phyloP scores from a whole-genome alignment of 805 yeast species.

The Scheffersomyces coipomensis region DNA sequence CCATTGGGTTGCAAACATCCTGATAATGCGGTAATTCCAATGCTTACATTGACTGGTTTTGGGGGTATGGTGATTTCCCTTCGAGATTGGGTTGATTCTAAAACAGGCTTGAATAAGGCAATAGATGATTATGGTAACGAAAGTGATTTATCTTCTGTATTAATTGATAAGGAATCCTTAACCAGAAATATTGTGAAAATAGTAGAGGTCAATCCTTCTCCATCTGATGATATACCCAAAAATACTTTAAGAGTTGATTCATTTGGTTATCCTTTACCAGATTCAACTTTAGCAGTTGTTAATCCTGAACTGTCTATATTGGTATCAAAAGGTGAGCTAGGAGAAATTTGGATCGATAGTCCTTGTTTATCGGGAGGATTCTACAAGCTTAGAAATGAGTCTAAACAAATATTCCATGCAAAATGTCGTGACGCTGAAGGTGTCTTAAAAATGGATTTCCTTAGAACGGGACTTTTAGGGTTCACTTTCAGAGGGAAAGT shows the following conservation, averaged over 20 bases:
- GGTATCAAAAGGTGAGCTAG: slow-evolving; percentile 76
- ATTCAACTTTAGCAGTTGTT: slow-evolving; percentile 89
- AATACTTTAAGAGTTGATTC: slow-evolving; percentile 71
- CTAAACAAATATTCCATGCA: slow-evolving; percentile 78
- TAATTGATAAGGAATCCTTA: slow-evolving; percentile 71
- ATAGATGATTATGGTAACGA: slow-evolving; percentile 29
- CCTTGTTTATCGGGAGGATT: slow-evolving; percentile 89
- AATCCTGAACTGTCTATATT: slow-evolving; percentile 86
- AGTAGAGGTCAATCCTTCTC: slow-evolving; percentile 55
- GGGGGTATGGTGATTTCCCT: slow-evolving; percentile 94
- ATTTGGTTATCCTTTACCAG: slow-evolving; percentile 93
- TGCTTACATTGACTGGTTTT: slow-evolving; percentile 84
- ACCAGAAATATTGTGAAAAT: slow-evolving; percentile 71
- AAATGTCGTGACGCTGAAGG: slow-evolving; percentile 74
- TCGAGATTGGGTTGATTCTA: slow-evolving; percentile 79
- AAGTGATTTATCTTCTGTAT: slow-evolving; percentile 58
- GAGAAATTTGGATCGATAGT: slow-evolving; percentile 97
- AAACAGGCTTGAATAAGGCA: slow-evolving; percentile 46
- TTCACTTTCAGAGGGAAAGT: slow-evolving; percentile 85
- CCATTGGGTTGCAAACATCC: slow-evolving; percentile 86
- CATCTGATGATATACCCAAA: slow-evolving; percentile 40
- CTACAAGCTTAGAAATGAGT: slow-evolving; percentile 67
- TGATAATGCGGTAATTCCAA: slow-evolving; percentile 78
- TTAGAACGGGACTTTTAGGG: slow-evolving; percentile 89
- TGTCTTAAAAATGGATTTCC: slow-evolving; percentile 68